Evolutionary conservation across 768 basidiomycete species (phyloP).

Genomic region (Cystofilobasidium macerans): DNA sequence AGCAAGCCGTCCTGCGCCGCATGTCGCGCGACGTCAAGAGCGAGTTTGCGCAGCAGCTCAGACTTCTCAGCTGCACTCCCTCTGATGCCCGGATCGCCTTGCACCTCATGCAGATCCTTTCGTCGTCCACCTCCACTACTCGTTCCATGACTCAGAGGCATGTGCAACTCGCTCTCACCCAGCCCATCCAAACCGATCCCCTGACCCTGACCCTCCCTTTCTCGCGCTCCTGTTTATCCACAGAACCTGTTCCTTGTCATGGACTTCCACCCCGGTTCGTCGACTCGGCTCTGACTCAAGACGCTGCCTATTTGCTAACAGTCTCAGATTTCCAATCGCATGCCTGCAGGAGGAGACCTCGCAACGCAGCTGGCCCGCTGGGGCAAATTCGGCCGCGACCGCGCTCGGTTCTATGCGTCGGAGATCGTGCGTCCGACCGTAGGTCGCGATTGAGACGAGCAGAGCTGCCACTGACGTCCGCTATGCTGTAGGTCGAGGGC

Average conservation of each 20-base stretch:
- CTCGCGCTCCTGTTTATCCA: constrained; percentile 33
- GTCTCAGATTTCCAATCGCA: neutral
- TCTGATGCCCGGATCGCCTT: neutral
- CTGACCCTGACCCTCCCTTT: constrained; percentile 14
- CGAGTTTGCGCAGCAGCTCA: no score
- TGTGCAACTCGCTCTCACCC: constrained; percentile 95
- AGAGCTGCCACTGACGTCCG: neutral
- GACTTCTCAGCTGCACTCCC: no score
- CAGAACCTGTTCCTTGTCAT: constrained; percentile 95
- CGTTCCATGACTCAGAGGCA: constrained; percentile 96
- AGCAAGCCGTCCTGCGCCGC: constrained; percentile 85
- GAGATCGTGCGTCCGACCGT: constrained; percentile 52
- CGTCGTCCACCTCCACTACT: constrained; percentile 91
- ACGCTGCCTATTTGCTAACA: constrained; percentile 1
- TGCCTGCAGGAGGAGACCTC: constrained; percentile 67
- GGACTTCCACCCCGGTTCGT: constrained; percentile 41
- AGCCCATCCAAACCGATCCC: no score
- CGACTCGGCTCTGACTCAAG: neutral
- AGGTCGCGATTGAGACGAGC: neutral
- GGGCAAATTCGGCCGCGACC: constrained; percentile 83
- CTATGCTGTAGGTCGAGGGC: constrained; percentile 51
- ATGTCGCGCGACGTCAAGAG: constrained; percentile 58
- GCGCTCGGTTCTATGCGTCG: constrained; percentile 91
- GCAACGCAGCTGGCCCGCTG: constrained; percentile 94
- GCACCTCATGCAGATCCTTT: constrained; percentile 59